These are phyloP conservation scores for Chalaropsis thielavioides DNA, from an alignment of 2,329 filamentous ascomycete species.

Conservation along the genomic window DNA sequence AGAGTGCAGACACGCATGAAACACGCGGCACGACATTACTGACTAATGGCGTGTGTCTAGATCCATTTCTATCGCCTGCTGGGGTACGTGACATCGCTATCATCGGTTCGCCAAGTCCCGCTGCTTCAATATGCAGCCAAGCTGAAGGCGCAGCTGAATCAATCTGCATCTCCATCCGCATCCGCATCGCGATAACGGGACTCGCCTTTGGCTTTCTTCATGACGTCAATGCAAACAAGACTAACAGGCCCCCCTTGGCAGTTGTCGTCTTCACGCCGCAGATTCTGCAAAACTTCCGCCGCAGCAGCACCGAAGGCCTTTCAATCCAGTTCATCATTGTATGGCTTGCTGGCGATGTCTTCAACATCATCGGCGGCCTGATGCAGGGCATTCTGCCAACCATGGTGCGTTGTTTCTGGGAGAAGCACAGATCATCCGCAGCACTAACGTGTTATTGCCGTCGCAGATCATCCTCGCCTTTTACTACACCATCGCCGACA, in stretches of 20 bases:
- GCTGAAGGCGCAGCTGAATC: background rate
- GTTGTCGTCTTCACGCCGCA: constrained; percentile 95
- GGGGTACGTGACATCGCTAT: constrained; percentile 34
- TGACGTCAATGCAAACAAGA: background rate
- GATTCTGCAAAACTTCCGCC: constrained; percentile 86
- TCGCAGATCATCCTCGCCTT: constrained; percentile 68
- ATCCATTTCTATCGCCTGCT: constrained; percentile 91
- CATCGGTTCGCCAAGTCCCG: background rate
- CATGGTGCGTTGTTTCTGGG: constrained; percentile 42
- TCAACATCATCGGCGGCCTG: constrained; percentile 88
- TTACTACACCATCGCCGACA: constrained; percentile 84
- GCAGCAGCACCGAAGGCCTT: constrained; percentile 71
- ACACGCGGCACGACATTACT: background rate
- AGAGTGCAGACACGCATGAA: background rate
- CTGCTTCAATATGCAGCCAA: background rate
- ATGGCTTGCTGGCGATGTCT: constrained; percentile 88
- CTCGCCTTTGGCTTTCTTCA: background rate
- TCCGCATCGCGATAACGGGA: background rate
- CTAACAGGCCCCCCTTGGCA: constrained; percentile 17
- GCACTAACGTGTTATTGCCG: background rate
- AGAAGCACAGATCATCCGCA: background rate
- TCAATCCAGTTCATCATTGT: constrained; percentile 84
- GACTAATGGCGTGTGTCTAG: constrained; percentile 29
- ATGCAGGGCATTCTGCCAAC: constrained; percentile 85
- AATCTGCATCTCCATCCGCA: no score